Base-by-base conservation (phyloP, 805 yeast species). In the Yamadazyma ubonensis region DNA sequence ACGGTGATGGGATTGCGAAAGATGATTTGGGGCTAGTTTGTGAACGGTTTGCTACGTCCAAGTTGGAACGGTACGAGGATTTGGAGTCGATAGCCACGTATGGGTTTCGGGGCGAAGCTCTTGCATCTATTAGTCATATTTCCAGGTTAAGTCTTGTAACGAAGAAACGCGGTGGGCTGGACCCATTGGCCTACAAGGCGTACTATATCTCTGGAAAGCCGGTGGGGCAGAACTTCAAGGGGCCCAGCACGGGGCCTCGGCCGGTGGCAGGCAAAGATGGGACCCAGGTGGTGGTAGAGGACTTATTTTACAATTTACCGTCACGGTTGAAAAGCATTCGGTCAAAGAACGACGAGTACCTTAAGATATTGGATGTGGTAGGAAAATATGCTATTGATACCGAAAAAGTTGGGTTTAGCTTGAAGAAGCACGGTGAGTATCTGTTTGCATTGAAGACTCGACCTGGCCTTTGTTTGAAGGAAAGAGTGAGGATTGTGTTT, bases 71-170 rank as follows among this genome's bases (percentile, higher is more conserved):
- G 6, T 91, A 85, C 57, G 91, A 86, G 36, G 99, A 93, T 57
- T 71, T 93, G 42, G 66, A 68, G 36, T 58, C 71, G 3, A 76
- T 93, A 17, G 66, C 75, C 16, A 90, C 98, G 0, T 88, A 88
- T 58, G 99, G 99, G 4, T 93, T 93, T 58, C 72, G 99, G 40
- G 99, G 99, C 11, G 99, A 93, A 60, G 99, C 99, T 0, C 67
- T 93, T 35, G 96, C 98, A 1, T 82, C 93, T 55, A 90, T 93
- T 6, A 88, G 96, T 0, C 96, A 91, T 54, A 83, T 93, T 15
- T 74, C 97, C 0, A 83, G 89, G 42, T 65, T 93, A 1, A 73
- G 87, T 0, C 95, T 93, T 5, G 73, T 81, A 1, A 86, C 97
- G 0, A 89, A 86, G 59, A 31, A 18, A 12, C 27, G 20, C 16